Evolutionary conservation across 306 rosid species (phyloP), one percentile per base, ranked within the genome.

Genomic region (Cercis canadensis): DNA sequence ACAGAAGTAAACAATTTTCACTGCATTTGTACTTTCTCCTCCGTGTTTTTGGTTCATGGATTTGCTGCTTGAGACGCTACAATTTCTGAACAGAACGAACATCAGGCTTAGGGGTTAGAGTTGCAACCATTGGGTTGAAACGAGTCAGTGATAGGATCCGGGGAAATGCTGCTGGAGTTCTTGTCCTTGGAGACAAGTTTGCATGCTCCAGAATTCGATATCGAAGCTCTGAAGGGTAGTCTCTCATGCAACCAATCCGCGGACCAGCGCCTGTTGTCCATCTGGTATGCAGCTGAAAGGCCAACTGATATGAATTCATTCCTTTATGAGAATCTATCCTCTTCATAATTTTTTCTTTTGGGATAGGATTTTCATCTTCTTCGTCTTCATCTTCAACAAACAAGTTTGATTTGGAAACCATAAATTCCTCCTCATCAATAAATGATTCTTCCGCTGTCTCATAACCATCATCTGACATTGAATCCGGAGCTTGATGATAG

Each of bases 181-280:
- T 73, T 64, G 41, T 53, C 70, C 87, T 88, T 7, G 96, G 96
- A 64, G 97, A 90, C 80, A 92, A 73, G 39, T 86, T 62, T 53
- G 90, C 91, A 57, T 88, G 88, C 77, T 92, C 92, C 24, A 90
- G 71, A 60, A 88, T 92, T 15, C 39, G 64, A 72, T 34, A 70
- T 59, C 81, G 96, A 75, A 92, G 96, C 84, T 92, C 91, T 2
- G 78, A 57, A 33, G 96, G 96, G 70, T 88, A 92, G 70, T 92
- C 98, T 76, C 98, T 85, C 98, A 92, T 88, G 80, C 96, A 92
- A 60, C 92, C 96, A 41, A 92, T 90, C 18, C 98, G 74, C 3
- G 96, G 96, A 15, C 92, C 96, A 5, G 85, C 96, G 32, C 92
- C 98, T 6, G 92, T 92, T 67, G 96, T 77, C 98, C 96, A 92